Base-by-base conservation (phyloP, 768 basidiomycete species). In the Suillus cothurnatus region DNA sequence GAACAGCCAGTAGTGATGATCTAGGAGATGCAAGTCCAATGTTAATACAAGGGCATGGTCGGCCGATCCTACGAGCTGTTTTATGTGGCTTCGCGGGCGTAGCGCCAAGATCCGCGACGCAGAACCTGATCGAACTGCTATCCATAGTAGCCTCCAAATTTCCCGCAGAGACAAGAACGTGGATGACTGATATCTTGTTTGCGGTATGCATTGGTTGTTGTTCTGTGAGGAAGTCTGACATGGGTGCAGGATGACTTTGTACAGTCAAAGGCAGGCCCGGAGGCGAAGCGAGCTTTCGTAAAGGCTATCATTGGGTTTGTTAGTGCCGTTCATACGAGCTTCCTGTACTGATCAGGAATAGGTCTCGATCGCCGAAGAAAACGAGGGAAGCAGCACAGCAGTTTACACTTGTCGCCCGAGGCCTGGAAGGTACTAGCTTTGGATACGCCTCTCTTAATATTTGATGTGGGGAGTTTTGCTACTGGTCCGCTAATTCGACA, bases 331-430 rank as follows among this genome's bases (percentile, higher is more conserved):
- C 32, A 7, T 50, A 38, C 11, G 31, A 45, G 58, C 32, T 36
- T 47, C 12, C 64, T 60, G 65, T 23, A 6, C 23, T 53, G 64
- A 45, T 63, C 39, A 9, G n/a, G 14, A 47, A 12, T 62, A 92
- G 92, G 32, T 88, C 92, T 41, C 84, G 92, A 49, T 91, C 91
- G 21, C 78, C 87, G 3, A 90, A 89, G 72, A 84, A 82, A 68
- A 93, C 89, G 41, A 81, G 91, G 67, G 94, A 95, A 45, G 94
- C 94, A 0, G 88, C 93, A 14, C 88, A 94, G 68, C 92, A 96
- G 67, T 95, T 97, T 75, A 90, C 90, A 1, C 81, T 97, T 0
- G 85, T 97, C 23, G 90, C 93, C 14, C 79, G 94, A 71, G 94
- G 94, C 3, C 76, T 95, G 64, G 93, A 93, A 69, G 92, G 91